Evolutionary conservation across 169 alveolate genomes (phyloP), one percentile per base, ranked within the genome.

Genomic region (Perkinsus chesapeaki): DNA sequence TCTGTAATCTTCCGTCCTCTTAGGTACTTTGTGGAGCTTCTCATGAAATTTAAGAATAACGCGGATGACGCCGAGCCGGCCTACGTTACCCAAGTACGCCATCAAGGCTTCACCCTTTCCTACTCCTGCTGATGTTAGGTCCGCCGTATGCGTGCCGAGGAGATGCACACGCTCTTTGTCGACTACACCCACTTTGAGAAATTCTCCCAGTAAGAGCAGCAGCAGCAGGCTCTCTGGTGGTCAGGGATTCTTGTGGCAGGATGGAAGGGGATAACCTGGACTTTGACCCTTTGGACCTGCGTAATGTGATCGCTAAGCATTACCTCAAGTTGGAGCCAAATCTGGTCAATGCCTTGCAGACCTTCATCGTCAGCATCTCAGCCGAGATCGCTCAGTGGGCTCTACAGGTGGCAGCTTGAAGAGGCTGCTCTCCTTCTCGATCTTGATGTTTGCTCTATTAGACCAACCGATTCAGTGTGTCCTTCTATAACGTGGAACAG

Each of bases 301-400:
- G 82, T 60, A 60, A 60, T 16, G 82, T 60, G 3, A 60, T 60
- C 23, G 82, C 82, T 34, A 60, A 60, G 23, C 82, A 60, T 34
- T 60, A 60, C 82, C 82, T 60, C 82, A 60, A 60, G 82, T 16
- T 60, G 82, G 82, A 60, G 82, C 82, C 82, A 27, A 60, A 60
- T 34, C 82, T 60, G 3, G 82, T 60, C 82, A 60, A 60, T 16
- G 82, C 82, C 31, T 34, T 60, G 82, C 82, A 60, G 23, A 60
- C 82, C 27, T 60, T 60, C 82, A 60, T 60, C 82, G 82, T 60
- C 82, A 60, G 82, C 82, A 60, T 60, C 82, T 60, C 82, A 34
- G 82, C 82, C 1, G 82, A 60, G 82, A 60, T 60, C 82, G 82
- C 82, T 60, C 82, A 60, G 31, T 60, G 82, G 82, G 82, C 82